These are phyloP conservation scores for Ramalina intermedia DNA, from an alignment of 495 filamentous ascomycete genomes.

Conservation along the genomic window DNA sequence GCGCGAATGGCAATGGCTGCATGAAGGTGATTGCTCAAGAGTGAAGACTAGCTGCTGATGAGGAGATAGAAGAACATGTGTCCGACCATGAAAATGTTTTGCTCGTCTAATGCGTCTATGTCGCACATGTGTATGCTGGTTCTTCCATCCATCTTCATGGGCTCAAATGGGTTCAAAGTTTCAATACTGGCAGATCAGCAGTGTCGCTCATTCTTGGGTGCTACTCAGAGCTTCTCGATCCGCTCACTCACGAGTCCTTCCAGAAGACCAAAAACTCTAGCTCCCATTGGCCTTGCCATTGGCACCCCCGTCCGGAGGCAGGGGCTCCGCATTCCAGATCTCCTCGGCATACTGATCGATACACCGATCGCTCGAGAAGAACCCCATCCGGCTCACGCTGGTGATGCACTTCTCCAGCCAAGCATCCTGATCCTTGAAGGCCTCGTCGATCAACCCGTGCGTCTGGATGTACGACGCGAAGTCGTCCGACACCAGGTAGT, in stretches of 20 bases:
- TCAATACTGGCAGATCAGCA: no score
- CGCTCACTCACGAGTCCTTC: background rate
- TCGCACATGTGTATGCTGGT: no score
- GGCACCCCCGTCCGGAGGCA: constrained; percentile 24
- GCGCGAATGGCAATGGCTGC: no score
- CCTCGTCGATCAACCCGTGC: constrained; percentile 76
- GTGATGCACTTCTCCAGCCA: constrained; percentile 85
- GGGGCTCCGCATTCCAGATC: constrained; percentile 91
- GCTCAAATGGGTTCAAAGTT: no score
- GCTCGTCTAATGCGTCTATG: no score
- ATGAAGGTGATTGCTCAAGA: no score
- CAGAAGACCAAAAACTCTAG: background rate
- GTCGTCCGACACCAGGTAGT: constrained; percentile 93
- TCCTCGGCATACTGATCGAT: constrained; percentile 95
- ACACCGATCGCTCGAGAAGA: constrained; percentile 92
- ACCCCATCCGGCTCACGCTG: constrained; percentile 84
- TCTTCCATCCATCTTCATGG: no score
- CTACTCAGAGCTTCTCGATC: background rate
- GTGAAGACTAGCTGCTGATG: no score
- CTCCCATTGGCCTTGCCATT: background rate
- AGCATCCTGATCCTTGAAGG: constrained; percentile 77
- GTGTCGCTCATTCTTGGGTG: no score
- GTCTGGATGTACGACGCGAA: constrained; percentile 88
- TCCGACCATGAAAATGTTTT: no score
- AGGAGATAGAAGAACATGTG: no score